These are phyloP conservation scores for Rhizopus microsporus DNA, from an alignment of 371 early-diverging fungal genomes.

Conservation along the genomic window DNA sequence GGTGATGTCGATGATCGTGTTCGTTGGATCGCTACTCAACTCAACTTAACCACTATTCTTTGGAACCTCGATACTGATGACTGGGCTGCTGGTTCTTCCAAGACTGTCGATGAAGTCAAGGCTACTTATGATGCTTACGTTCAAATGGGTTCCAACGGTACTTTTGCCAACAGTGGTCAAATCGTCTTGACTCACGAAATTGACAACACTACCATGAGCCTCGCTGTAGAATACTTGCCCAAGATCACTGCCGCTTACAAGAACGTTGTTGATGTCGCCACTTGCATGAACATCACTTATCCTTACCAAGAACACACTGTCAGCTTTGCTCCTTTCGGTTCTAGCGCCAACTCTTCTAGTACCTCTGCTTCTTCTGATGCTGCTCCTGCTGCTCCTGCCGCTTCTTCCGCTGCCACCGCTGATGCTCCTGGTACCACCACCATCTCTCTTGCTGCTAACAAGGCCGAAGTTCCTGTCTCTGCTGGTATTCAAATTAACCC, in stretches of 20 bases:
- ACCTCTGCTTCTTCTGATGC: constrained; percentile 17
- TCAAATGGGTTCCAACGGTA: constrained; percentile 50
- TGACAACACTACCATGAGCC: constrained; percentile 51
- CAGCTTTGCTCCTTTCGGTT: constrained; percentile 29
- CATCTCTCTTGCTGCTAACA: constrained; percentile 10
- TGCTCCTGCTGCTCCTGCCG: constrained; percentile 12
- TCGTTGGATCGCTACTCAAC: constrained; percentile 58
- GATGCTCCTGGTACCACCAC: constrained; percentile 13
- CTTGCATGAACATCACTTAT: constrained; percentile 56
- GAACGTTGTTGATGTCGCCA: constrained; percentile 52
- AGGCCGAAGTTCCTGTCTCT: constrained; percentile 2
- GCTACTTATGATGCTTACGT: constrained; percentile 45
- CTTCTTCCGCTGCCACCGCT: constrained; percentile 15
- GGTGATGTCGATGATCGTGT: constrained; percentile 72
- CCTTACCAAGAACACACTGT: constrained; percentile 51
- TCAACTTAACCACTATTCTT: constrained; percentile 53
- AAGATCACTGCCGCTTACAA: constrained; percentile 47
- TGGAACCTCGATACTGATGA: constrained; percentile 60
- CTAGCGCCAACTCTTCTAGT: constrained; percentile 6
- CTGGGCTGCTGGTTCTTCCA: constrained; percentile 54
- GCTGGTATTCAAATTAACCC: constrained; percentile 23
- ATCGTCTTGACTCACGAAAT: constrained; percentile 60
- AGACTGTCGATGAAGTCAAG: constrained; percentile 35
- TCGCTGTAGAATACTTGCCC: constrained; percentile 50
- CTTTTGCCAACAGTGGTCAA: constrained; percentile 40